Evolutionary conservation across 768 basidiomycete genomes (phyloP).

Genomic region (Tricholoma matsutake): DNA sequence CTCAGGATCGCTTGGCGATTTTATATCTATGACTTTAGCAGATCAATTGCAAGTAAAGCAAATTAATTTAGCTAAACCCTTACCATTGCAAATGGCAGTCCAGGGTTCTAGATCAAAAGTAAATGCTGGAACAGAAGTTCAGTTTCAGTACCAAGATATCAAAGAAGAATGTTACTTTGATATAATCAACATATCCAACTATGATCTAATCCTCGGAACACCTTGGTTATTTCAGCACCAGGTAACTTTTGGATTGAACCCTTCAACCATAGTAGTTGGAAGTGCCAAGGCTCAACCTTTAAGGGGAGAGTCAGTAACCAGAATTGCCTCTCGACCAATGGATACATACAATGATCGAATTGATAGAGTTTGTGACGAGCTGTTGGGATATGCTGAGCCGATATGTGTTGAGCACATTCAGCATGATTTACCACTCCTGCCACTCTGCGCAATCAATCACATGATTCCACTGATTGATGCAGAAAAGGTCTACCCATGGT

Average conservation of each 20-base stretch:
- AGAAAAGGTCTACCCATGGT: conserved; percentile 27
- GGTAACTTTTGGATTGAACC: conserved; percentile 26
- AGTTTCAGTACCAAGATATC: too few species aligned
- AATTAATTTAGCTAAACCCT: not conserved
- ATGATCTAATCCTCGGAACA: conserved; percentile 37
- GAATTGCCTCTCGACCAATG: conserved; percentile 8
- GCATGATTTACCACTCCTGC: conserved; percentile 31
- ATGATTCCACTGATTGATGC: conserved; percentile 33
- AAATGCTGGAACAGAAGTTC: too few species aligned
- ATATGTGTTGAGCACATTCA: conserved; percentile 23
- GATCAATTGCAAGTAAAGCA: not conserved
- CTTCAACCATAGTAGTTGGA: conserved; percentile 15
- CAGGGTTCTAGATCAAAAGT: too few species aligned
- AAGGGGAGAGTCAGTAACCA: conserved; percentile 7
- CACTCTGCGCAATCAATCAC: conserved; percentile 38
- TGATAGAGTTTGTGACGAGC: conserved; percentile 8
- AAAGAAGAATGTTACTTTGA: conserved; percentile 27
- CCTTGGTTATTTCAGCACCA: conserved; percentile 32
- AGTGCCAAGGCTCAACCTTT: conserved; percentile 15
- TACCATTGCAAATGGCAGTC: conserved; percentile 5
- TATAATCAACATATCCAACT: conserved; percentile 34
- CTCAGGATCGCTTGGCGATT: not conserved
- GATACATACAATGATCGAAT: conserved; percentile 11
- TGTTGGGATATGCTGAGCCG: conserved; percentile 20
- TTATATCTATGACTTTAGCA: not conserved